These are phyloP conservation scores for Macrolepiota albuminosa DNA, from an alignment of 768 basidiomycete genomes.

Conservation along the genomic window DNA sequence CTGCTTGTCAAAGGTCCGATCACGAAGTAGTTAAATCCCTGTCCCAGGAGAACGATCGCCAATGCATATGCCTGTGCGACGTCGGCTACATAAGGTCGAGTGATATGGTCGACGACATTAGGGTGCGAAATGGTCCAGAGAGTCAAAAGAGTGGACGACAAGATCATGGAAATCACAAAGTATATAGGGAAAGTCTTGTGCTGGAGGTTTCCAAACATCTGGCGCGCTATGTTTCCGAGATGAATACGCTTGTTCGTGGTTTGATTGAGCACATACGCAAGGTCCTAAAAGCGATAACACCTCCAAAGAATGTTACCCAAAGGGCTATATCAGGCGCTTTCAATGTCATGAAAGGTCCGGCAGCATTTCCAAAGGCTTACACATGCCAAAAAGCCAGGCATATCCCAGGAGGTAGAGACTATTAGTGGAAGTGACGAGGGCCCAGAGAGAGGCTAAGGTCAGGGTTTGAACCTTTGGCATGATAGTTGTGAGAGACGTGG, in stretches of 20 bases:
- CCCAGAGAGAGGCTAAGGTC: constrained; percentile 27
- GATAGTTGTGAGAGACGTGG: constrained; percentile 3
- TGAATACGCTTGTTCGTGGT: not conserved
- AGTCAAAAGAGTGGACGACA: constrained; percentile 50
- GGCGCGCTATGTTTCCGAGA: constrained; percentile 44
- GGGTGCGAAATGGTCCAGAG: constrained; percentile 58
- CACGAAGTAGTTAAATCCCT: constrained; percentile 60
- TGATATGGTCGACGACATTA: constrained; percentile 43
- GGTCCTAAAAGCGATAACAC: constrained; percentile 55
- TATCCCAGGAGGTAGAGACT: constrained; percentile 53
- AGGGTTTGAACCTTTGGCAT: constrained; percentile 34
- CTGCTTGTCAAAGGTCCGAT: constrained; percentile 71
- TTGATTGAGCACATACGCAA: constrained; percentile 41
- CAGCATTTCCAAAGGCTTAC: constrained; percentile 33
- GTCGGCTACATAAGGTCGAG: constrained; percentile 47
- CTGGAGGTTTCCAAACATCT: constrained; percentile 71
- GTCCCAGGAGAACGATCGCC: constrained; percentile 38
- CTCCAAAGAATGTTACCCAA: constrained; percentile 70
- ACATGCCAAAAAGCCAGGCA: constrained; percentile 66
- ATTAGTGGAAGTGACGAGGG: constrained; percentile 28
- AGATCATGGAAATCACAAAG: constrained; percentile 54
- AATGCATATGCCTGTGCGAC: constrained; percentile 64
- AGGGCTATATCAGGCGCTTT: constrained; percentile 29
- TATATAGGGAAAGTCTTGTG: constrained; percentile 73
- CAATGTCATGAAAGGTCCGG: not conserved